Percentiles rank a stretch among this genome's conserved stretches.
Conservation (phyloP, 1,139 yeast genomes). For the Blastobotrys aristatus region DNA sequence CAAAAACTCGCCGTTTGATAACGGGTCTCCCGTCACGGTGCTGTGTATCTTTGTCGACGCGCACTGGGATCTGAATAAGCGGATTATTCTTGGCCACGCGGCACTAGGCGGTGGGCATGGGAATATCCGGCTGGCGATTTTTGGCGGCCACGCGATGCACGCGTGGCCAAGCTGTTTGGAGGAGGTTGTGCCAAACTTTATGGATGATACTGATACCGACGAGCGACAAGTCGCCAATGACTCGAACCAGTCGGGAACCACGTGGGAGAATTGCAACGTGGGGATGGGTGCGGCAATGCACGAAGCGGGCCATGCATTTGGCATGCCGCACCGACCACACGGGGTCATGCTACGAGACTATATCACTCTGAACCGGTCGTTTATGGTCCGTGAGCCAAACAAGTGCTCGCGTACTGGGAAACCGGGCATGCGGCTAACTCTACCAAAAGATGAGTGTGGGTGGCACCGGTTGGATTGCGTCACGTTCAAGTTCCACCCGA, state of each 20-base stretch:
- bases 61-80: slow-evolving; percentile 62
- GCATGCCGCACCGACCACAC: slow-evolving; percentile 85
- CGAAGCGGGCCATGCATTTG: slow-evolving; percentile 85
- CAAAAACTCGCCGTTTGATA: slow-evolving; percentile 45
- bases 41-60: slow-evolving; percentile 83
- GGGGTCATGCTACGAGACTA: slow-evolving; percentile 93
- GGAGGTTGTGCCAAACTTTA: slow-evolving; percentile 58
- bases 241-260: slow-evolving; percentile 72
- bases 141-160: slow-evolving; percentile 89
- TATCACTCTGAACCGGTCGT: slow-evolving; percentile 71
- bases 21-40: slow-evolving; percentile 58
- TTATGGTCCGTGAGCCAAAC: slow-evolving; percentile 61
- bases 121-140: slow-evolving; percentile 71
- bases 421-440: slow-evolving; percentile 43
- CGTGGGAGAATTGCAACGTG: slow-evolving; percentile 85
- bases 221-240: slow-evolving; percentile 81
- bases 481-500: slow-evolving; percentile 75
- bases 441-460: slow-evolving; percentile 64
- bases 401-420: slow-evolving; percentile 50
- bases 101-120: slow-evolving; percentile 88
- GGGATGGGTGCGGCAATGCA: slow-evolving; percentile 95
- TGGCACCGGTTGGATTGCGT: slow-evolving; percentile 83
- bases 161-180: slow-evolving; percentile 84
- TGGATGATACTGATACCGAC: slow-evolving; percentile 63
- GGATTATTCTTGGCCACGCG: slow-evolving; percentile 79